Percentiles rank a stretch among this genome's conserved stretches.
Evolutionary conservation across 371 early-diverging fungal species (phyloP).

Genomic region (Apophysomyces trapeziformis): DNA sequence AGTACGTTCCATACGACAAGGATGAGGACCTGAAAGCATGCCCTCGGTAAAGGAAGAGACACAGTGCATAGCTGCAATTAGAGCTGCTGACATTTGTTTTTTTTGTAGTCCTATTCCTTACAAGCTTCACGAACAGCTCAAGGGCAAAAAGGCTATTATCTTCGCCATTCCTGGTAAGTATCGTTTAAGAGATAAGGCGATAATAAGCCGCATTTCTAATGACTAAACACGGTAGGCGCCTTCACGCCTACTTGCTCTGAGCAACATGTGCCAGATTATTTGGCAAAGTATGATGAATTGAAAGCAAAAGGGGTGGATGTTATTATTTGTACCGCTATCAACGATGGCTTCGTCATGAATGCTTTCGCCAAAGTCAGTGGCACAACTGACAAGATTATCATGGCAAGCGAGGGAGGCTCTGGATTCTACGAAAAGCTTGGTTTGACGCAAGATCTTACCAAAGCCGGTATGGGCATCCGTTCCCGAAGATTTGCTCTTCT

Average conservation of each 20-base stretch:
- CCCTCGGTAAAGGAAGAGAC: conserved; percentile 24
- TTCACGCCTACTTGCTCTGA: conserved; percentile 85
- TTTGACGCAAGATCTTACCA: conserved; percentile 59
- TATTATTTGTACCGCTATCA: conserved; percentile 62
- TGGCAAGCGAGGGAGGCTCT: conserved; percentile 74
- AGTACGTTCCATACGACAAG: conserved; percentile 49
- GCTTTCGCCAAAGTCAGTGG: conserved; percentile 74
- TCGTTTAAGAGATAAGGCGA: background rate
- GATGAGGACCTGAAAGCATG: conserved; percentile 40
- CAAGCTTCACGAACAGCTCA: conserved; percentile 62
- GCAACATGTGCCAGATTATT: conserved; percentile 72
- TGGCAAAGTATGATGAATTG: conserved; percentile 55
- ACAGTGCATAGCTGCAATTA: too few relatives aligned
- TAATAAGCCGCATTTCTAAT: background rate
- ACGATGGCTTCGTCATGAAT: conserved; percentile 75
- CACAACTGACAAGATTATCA: conserved; percentile 65
- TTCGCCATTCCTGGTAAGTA: conserved; percentile 76
- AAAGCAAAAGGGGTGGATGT: conserved; percentile 71
- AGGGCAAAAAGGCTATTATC: conserved; percentile 78
- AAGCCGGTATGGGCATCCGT: conserved; percentile 40
- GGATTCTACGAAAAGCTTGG: conserved; percentile 69
- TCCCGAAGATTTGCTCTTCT: conserved; percentile 76
- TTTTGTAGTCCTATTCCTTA: conserved; percentile 34
- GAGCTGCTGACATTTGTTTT: background rate
- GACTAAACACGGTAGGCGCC: conserved; percentile 43